A percentile compares a stretch with the other conserved stretches of the same genome.
Conservation (phyloP, 495 filamentous ascomycete genomes). For the Evansstolkia leycettana region DNA sequence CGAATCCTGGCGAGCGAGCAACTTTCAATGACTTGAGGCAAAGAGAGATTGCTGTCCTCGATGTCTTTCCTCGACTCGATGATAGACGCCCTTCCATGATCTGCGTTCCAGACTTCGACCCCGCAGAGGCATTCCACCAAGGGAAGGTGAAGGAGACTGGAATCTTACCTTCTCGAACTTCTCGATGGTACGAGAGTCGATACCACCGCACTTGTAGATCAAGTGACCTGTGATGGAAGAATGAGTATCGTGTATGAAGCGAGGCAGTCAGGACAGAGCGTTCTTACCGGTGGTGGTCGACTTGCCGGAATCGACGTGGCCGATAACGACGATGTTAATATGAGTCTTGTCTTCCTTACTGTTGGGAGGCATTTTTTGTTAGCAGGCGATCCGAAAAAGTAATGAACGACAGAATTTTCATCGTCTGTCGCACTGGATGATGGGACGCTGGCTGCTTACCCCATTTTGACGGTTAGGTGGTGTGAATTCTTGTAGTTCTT, state of each 20-base stretch:
- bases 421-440: too few species aligned
- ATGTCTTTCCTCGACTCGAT: too few species aligned
- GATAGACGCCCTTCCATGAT: too few species aligned
- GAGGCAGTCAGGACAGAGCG: slow-evolving; percentile 31
- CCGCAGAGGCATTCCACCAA: slow-evolving; percentile 1
- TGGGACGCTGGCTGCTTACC: slow-evolving; percentile 32
- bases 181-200: slow-evolving; percentile 99
- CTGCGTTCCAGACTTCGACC: slow-evolving; percentile 1
- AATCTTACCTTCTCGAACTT: slow-evolving; percentile 98
- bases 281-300: slow-evolving; percentile 95
- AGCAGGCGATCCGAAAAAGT: slow-evolving; percentile 2
- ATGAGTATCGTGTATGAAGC: slow-evolving; percentile 11
- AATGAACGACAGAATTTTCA: background rate
- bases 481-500: slow-evolving; percentile 33
- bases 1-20: too few species aligned
- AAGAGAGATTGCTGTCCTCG: too few species aligned
- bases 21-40: too few species aligned
- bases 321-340: slow-evolving; percentile 97
- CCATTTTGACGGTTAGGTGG: slow-evolving; percentile 36
- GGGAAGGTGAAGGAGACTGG: background rate
- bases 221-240: slow-evolving; percentile 56
- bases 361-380: slow-evolving; percentile 8
- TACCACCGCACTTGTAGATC: slow-evolving; percentile 99
- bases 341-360: slow-evolving; percentile 81
- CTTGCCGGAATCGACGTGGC: slow-evolving; percentile 99